Evolutionary conservation across 2,329 filamentous ascomycete species (phyloP).

Genomic region (Arthrinium puccinioides): DNA sequence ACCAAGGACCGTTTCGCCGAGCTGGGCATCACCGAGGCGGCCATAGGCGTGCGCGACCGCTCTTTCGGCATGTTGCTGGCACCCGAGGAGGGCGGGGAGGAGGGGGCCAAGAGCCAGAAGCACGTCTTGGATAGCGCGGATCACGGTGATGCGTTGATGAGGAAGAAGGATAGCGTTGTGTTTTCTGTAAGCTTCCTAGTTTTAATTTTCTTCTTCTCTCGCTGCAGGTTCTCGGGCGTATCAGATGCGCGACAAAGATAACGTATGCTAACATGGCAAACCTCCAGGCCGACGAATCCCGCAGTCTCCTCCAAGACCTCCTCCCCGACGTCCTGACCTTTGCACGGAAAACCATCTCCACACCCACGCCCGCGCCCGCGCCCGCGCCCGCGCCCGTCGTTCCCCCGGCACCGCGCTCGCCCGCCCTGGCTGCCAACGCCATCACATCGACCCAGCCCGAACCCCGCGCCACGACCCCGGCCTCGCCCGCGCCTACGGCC

Average conservation of each 20-base stretch:
- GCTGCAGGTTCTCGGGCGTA: not conserved
- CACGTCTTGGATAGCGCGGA: constrained; percentile 2
- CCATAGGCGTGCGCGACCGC: constrained; percentile 25
- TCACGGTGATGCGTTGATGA: constrained; percentile 6
- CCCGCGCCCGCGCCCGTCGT: constrained; percentile 6
- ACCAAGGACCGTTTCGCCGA: constrained; percentile 22
- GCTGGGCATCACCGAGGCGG: constrained; percentile 21
- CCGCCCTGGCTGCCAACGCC: constrained; percentile 18
- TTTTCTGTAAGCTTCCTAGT: constrained; percentile 13
- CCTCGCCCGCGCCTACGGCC: constrained; percentile 8
- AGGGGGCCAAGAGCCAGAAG: constrained; percentile 4
- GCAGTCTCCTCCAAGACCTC: constrained; percentile 24
- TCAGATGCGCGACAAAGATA: constrained; percentile 10
- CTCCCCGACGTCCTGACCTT: constrained; percentile 30
- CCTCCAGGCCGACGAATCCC: constrained; percentile 26
- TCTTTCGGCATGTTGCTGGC: constrained; percentile 17
- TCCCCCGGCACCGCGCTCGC: constrained; percentile 15
- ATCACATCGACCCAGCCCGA: constrained; percentile 12
- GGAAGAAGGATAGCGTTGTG: constrained; percentile 16
- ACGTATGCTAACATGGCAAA: constrained; percentile 4
- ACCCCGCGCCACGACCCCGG: constrained; percentile 4
- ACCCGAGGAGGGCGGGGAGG: constrained; percentile 9
- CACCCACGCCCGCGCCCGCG: constrained; percentile 10
- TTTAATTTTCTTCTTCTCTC: not conserved
- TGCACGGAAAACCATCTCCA: constrained; percentile 26